A percentile compares a stretch with the other conserved stretches of the same genome.
phyloP scores from a whole-genome alignment of 1,284 basidiomycete species.

The Trichosporon asahii region DNA sequence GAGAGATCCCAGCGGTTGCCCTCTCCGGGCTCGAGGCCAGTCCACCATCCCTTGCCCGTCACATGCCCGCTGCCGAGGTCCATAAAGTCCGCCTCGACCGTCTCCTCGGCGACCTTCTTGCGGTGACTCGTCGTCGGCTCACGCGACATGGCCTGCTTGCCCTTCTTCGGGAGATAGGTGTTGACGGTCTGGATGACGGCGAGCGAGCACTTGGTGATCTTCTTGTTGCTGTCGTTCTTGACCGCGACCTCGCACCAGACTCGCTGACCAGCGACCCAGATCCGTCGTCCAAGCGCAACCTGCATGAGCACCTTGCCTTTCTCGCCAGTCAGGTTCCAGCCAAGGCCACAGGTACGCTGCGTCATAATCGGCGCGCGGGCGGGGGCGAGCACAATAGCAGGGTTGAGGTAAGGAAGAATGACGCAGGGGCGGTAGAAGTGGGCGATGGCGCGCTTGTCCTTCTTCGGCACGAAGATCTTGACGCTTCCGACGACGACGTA shows the following conservation, averaged over 20 bases:
- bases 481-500: conserved; percentile 84
- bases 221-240: conserved; percentile 69
- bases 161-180: conserved; percentile 59
- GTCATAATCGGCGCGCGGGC: conserved; percentile 63
- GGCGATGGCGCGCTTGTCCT: conserved; percentile 69
- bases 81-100: conserved; percentile 59
- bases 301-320: conserved; percentile 68
- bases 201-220: conserved; percentile 66
- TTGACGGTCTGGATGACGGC: conserved; percentile 69
- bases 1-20: conserved; percentile 58
- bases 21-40: conserved; percentile 67
- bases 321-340: conserved; percentile 61
- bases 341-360: conserved; percentile 59
- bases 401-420: conserved; percentile 75
- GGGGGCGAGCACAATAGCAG: conserved; percentile 62
- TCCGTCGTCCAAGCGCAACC: conserved; percentile 67
- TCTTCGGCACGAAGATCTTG: conserved; percentile 69
- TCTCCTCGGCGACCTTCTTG: conserved; percentile 61
- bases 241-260: conserved; percentile 70
- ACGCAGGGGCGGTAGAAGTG: conserved; percentile 87
- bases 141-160: conserved; percentile 52
- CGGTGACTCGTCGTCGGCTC: conserved; percentile 43
- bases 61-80: conserved; percentile 64
- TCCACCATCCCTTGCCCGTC: conserved; percentile 84
- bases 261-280: conserved; percentile 82